phyloP scores from a whole-genome alignment of 129 eudicot genomes.

The Apium graveolens region DNA sequence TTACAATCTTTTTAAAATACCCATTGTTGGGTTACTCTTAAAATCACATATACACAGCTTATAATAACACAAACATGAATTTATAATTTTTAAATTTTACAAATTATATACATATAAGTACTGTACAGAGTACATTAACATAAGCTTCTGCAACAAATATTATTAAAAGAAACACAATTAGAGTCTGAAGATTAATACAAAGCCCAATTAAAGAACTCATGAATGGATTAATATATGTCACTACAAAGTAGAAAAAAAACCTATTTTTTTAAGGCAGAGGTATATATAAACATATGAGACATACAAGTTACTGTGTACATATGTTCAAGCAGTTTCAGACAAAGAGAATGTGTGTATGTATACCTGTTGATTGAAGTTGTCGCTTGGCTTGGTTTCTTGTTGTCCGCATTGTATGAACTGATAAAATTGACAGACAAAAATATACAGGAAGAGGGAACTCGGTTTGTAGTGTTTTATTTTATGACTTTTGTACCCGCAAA shows the following conservation, averaged over 20 bases:
- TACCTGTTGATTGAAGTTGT: constrained; percentile 28
- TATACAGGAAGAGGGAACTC: background rate
- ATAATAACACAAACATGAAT: background rate
- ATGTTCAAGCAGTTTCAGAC: background rate
- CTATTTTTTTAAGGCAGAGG: background rate
- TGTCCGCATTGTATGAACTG: constrained; percentile 46
- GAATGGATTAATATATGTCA: background rate
- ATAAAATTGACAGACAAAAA: background rate
- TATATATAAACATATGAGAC: background rate
- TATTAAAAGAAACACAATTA: background rate
- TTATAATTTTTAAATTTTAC: background rate
- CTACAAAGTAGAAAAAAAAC: background rate
- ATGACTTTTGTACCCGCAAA: background rate
- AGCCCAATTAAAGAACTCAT: background rate
- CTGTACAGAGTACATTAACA: background rate
- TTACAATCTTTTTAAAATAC: background rate
- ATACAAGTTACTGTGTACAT: background rate
- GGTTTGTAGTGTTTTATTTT: background rate
- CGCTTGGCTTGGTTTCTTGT: constrained; percentile 59
- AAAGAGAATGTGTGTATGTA: constrained; percentile 11
- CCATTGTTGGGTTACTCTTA: background rate
- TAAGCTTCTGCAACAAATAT: background rate
- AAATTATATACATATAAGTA: background rate
- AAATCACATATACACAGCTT: background rate
- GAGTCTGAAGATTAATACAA: background rate